Base-by-base conservation (phyloP, 2,329 filamentous ascomycete genomes). In the Coccinonectria pachysandricola region DNA sequence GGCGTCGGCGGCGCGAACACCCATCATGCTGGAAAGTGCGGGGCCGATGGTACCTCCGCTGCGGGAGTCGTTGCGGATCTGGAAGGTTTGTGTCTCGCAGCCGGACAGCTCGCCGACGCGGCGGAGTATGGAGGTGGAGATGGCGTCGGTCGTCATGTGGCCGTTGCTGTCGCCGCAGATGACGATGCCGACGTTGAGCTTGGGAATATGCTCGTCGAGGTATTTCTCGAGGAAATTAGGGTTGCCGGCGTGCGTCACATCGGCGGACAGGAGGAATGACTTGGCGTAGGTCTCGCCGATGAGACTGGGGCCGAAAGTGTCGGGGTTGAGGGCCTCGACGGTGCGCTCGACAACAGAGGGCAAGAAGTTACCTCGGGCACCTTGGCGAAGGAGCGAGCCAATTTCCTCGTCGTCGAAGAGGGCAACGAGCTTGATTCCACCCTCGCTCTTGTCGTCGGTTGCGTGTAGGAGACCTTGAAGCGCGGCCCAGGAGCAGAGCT, bases 321-420 rank as follows among this genome's bases (percentile, higher is more conserved):
- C 52, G 1, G 69, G 60, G 35, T 79, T 71, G 26, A 75, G 57
- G 4, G 64, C 65, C 52, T 92, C 85, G 28, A 85, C 71, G 30
- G 86, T 75, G 35, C 88, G 81, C 59, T 92, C 83, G 32, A 96
- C 71, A 13, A 79, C 71, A 19, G 71, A 68, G 20, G 84, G 80
- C 31, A 96, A 68, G 62, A 95, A 92, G 62, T 95, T 96, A 30
- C 83, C 78, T 27, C 72, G 70, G 5, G 91, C 91, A 34, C 91
- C 91, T 59, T 96, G 88, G 30, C 88, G 81, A 26, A 95, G 73
- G 7, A 85, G 66, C 14, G 82, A 92, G 34, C 91, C 91, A 35
- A 98, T 93, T 56, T 98, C 91, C 56, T 98, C 91, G 46, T 95
- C 82, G 50, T 96, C 91, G 48, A 96, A 96, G 44, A 95, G 77